phyloP scores from a whole-genome alignment of 164 flowering plant genomes.

The Liriodendron chinense region DNA sequence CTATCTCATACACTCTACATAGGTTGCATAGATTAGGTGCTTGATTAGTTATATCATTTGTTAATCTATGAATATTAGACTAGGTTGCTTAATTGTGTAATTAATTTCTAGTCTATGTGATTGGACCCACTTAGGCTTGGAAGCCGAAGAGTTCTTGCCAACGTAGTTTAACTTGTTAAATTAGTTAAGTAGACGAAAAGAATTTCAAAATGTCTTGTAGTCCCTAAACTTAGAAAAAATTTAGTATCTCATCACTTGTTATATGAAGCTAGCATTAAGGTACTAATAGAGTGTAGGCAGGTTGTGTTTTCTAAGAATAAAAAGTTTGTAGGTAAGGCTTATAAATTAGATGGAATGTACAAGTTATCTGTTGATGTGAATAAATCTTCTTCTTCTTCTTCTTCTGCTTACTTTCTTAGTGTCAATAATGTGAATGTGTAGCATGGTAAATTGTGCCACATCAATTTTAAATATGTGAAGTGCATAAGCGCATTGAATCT shows the following conservation, averaged over 20 bases:
- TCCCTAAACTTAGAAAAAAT: slow-evolving; percentile 2
- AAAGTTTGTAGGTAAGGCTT: slow-evolving; percentile 16
- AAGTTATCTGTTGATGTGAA: not conserved
- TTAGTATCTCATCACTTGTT: slow-evolving; percentile 3
- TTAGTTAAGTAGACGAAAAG: too few species aligned
- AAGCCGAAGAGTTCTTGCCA: too few species aligned
- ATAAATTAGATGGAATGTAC: slow-evolving; percentile 1
- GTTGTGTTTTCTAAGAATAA: slow-evolving; percentile 9
- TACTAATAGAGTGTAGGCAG: not conserved
- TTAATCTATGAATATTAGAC: too few species aligned
- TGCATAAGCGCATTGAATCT: slow-evolving; percentile 9
- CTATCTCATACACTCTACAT: too few species aligned
- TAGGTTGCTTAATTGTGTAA: too few species aligned
- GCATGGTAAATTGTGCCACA: slow-evolving; percentile 18
- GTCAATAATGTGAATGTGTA: not conserved
- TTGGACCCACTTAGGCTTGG: too few species aligned
- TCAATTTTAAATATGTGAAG: not conserved
- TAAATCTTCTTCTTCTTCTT: slow-evolving; percentile 6
- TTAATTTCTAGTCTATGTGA: too few species aligned
- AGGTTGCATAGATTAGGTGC: too few species aligned
- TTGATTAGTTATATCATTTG: too few species aligned
- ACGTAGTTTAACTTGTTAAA: too few species aligned
- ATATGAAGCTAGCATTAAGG: slow-evolving; percentile 6
- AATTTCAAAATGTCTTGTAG: too few species aligned
- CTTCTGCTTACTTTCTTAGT: not conserved